phyloP scores from a whole-genome alignment of 140 eudicot species.

The Flaveria floridana region DNA sequence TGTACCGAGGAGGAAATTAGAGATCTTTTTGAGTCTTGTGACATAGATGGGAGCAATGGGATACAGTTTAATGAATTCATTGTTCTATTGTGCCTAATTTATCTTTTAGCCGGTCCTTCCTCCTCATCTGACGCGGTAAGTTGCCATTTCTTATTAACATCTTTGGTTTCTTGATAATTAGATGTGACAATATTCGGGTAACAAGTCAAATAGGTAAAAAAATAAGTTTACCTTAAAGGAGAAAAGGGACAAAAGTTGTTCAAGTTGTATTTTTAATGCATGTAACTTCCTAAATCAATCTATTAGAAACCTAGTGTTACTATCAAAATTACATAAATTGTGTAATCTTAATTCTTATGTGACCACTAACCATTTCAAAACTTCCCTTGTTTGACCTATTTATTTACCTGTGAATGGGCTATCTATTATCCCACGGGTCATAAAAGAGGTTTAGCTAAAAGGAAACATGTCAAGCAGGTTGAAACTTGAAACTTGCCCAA shows the following conservation, averaged over 20 bases:
- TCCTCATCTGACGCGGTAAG: conserved; percentile 41
- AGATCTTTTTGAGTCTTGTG: conserved; percentile 68
- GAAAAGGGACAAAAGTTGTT: neutral
- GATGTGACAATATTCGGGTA: conserved; percentile 2
- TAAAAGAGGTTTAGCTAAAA: too few species aligned
- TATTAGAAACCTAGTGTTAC: neutral
- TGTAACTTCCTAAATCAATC: neutral
- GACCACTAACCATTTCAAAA: too few species aligned
- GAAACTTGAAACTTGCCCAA: neutral
- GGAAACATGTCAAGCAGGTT: too few species aligned
- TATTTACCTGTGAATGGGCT: too few species aligned
- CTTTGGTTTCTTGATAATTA: conserved; percentile 10
- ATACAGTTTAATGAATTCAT: conserved; percentile 71
- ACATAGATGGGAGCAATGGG: conserved; percentile 53
- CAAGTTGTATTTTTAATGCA: neutral
- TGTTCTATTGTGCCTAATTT: conserved; percentile 64
- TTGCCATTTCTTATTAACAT: neutral
- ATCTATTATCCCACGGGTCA: too few species aligned
- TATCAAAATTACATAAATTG: neutral
- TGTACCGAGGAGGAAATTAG: conserved; percentile 53
- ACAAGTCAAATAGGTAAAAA: neutral
- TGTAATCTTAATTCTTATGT: neutral
- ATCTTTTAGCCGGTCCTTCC: conserved; percentile 53
- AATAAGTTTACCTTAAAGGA: neutral
- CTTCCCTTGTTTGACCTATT: too few species aligned